A percentile compares a stretch with the other conserved stretches of the same genome.
Evolutionary conservation across 1,284 basidiomycete genomes (phyloP).

Genomic region (Rhodotorula sp.): DNA sequence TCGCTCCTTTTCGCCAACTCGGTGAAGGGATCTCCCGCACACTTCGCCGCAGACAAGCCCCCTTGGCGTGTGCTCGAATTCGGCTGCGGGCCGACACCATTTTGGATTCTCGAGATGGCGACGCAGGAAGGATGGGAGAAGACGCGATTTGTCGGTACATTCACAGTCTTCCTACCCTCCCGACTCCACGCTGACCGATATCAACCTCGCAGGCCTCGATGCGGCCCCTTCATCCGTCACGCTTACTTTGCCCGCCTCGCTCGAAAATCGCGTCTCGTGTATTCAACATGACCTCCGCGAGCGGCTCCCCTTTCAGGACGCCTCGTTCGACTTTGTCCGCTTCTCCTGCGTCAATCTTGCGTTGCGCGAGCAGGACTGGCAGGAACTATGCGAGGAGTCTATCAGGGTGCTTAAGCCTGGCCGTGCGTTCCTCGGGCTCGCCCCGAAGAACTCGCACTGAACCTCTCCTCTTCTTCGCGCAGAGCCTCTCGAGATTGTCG

Average conservation of each 20-base stretch:
- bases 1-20: conserved; percentile 7
- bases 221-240: neutral
- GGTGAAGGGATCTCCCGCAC: neutral
- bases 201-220: conserved; percentile 18
- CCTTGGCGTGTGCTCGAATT: conserved; percentile 25
- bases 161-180: no score
- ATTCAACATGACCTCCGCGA: conserved; percentile 24
- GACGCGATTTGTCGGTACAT: conserved; percentile 29
- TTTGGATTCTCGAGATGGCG: conserved; percentile 16
- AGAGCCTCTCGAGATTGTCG: conserved; percentile 17
- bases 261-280: neutral
- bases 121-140: conserved; percentile 10
- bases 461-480: neutral
- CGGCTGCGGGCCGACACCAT: conserved; percentile 16
- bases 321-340: conserved; percentile 31
- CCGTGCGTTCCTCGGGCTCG: neutral
- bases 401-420: conserved; percentile 23
- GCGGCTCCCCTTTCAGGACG: conserved; percentile 22
- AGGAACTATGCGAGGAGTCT: conserved; percentile 12
- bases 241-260: neutral
- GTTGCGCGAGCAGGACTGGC: conserved; percentile 18
- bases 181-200: neutral
- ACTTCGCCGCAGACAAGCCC: neutral
- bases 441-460: neutral
- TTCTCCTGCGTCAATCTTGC: neutral